Evolutionary conservation across 805 yeast species (phyloP).

Genomic region (Ogataea angusta): DNA sequence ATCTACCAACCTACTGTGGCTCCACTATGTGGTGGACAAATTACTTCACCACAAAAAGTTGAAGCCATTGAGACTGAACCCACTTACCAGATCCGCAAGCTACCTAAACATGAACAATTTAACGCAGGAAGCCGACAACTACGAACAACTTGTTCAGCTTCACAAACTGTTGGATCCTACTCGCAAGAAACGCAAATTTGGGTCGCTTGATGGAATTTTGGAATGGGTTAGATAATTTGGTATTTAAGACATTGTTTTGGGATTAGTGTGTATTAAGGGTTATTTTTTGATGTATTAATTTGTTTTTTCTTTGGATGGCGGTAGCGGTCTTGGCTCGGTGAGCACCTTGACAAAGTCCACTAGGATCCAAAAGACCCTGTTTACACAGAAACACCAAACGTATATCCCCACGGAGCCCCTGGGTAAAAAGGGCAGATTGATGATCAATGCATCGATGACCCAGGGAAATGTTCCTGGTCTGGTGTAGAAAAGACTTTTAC

Average conservation of each 20-base stretch:
- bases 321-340: constrained; percentile 2
- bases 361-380: constrained; percentile 23
- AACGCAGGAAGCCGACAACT: constrained; percentile 22
- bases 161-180: constrained; percentile 36
- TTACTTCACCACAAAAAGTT: constrained; percentile 40
- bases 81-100: constrained; percentile 24
- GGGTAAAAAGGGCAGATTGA: constrained; percentile 65
- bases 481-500: constrained; percentile 52
- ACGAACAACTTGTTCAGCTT: constrained; percentile 29
- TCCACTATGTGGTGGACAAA: constrained; percentile 56
- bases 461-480: constrained; percentile 58
- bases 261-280: constrained; percentile 2
- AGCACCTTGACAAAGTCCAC: constrained; percentile 24
- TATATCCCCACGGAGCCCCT: constrained; percentile 60
- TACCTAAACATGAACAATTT: constrained; percentile 18
- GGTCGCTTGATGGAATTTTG: constrained; percentile 11
- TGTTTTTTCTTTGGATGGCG: constrained; percentile 3
- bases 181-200: constrained; percentile 22
- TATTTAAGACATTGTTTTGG: constrained; percentile 2
- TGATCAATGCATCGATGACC: constrained; percentile 43
- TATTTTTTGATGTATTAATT: constrained; percentile 1
- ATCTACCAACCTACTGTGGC: constrained; percentile 59
- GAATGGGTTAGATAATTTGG: constrained; percentile 9
- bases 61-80: constrained; percentile 27
- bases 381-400: constrained; percentile 48